Evolutionary conservation across 192 early-diverging fungal genomes (phyloP).

Genomic region (Dissophora ornata): DNA sequence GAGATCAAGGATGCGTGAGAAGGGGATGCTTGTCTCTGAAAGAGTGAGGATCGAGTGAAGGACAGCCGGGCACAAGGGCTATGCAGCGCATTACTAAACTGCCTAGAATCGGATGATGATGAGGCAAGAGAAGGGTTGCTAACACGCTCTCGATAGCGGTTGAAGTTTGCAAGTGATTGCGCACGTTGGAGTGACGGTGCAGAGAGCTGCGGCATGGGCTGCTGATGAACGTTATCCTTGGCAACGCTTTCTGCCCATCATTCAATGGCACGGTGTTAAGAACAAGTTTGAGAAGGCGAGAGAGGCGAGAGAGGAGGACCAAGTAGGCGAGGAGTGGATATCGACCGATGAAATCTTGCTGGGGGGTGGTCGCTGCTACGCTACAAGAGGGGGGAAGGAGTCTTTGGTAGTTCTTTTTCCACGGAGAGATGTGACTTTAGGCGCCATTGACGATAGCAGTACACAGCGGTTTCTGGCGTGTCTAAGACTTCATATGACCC

Average conservation of each 20-base stretch:
- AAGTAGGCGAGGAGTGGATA: not conserved
- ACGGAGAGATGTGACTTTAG: not conserved
- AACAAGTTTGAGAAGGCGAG: not conserved
- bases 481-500: slow-evolving; percentile 6
- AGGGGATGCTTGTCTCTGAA: no score
- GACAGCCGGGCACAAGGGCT: no score
- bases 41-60: no score
- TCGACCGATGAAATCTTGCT: slow-evolving; percentile 15
- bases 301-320: no score
- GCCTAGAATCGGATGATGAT: no score
- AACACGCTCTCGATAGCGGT: no score
- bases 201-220: not conserved
- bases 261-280: not conserved
- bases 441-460: not conserved
- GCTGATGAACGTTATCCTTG: not conserved
- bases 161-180: no score
- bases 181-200: no score
- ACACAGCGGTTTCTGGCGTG: not conserved
- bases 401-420: not conserved
- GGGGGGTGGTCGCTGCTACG: not conserved
- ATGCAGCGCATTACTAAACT: no score
- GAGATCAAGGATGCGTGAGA: no score
- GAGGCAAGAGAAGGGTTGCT: no score
- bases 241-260: not conserved
- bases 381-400: slow-evolving; percentile 1